Base-by-base conservation (phyloP, 768 basidiomycete species). In the Tricholoma hemisulphureum region DNA sequence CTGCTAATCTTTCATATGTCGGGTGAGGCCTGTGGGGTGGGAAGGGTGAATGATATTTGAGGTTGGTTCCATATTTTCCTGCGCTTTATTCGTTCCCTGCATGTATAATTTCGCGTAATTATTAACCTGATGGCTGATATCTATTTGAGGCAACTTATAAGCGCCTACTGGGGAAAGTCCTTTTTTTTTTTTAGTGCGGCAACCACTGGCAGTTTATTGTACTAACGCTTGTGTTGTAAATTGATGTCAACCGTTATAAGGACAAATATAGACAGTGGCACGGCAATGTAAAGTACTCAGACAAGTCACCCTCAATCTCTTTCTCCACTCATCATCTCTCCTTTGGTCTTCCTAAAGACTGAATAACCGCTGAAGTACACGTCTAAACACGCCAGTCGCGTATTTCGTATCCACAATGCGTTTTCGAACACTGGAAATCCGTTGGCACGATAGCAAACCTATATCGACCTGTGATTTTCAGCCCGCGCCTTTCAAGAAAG, bases 381-480 rank as follows among this genome's bases (percentile, higher is more conserved):
- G 58, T 60, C 53, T 51, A 41, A 28, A 45, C 26, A 28, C 50
- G 20, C 52, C 51, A 56, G 59, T 66, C 64, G 63, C 64, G 66
- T 66, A 51, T 14, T 31, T 41, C 16, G 10, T 24, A 21, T 21
- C 41, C 13, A 58, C 55, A 67, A 95, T 95, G 92, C 87, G 91
- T 59, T 91, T 90, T 71, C 83, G 90, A 58, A 93, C 93, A 3
- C 83, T 95, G 45, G 94, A 95, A 77, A 97, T 97, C 68, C 83
- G 95, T 62, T 97, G 94, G 94, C 94, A 97, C 80, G 94, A 95
- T 78, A 86, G 83, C 71, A 93, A 93, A 68, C 94, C 94, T 45
- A 95, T 99, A 73, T 95, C 93, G 43, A 92, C 94, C 14, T 93
- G 92, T 72, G 97, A 99, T 79, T 97, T 97, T 69, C 97, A 98